Evolutionary conservation across 139 green algal genomes (phyloP).

Genomic region (Micractinium conductrix): DNA sequence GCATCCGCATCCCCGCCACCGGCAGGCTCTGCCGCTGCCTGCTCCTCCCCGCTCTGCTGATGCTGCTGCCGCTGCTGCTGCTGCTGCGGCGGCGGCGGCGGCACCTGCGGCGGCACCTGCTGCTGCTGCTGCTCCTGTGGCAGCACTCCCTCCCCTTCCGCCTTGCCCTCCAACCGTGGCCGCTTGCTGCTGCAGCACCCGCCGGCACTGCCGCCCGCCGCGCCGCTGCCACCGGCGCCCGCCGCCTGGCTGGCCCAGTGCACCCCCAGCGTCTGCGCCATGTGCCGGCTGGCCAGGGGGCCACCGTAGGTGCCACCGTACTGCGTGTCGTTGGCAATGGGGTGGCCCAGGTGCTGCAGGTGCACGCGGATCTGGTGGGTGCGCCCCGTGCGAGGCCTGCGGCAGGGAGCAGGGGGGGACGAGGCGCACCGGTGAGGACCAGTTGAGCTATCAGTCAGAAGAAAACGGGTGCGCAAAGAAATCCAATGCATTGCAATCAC

Average conservation of each 20-base stretch:
- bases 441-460: too few species aligned
- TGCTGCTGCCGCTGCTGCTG: background rate
- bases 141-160: background rate
- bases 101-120: background rate
- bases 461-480: too few species aligned
- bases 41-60: background rate
- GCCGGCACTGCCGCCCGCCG: background rate
- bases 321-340: slow-evolving; percentile 79
- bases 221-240: too few species aligned
- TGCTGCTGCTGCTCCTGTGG: background rate
- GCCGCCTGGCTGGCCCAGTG: slow-evolving; percentile 15
- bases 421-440: background rate
- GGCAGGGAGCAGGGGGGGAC: background rate
- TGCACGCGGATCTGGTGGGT: slow-evolving; percentile 85
- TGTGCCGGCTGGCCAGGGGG: slow-evolving; percentile 6
- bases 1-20: background rate
- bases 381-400: slow-evolving; percentile 63
- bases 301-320: slow-evolving; percentile 66
- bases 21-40: background rate
- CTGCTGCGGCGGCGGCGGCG: too few species aligned
- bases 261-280: slow-evolving; percentile 33
- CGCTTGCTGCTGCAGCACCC: slow-evolving; percentile 9
- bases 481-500: too few species aligned
- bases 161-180: background rate
- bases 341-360: slow-evolving; percentile 70